A percentile compares a stretch with the other conserved stretches of the same genome.
Conservation (phyloP, 257 asterid genomes). For the Paulownia fortunei region DNA sequence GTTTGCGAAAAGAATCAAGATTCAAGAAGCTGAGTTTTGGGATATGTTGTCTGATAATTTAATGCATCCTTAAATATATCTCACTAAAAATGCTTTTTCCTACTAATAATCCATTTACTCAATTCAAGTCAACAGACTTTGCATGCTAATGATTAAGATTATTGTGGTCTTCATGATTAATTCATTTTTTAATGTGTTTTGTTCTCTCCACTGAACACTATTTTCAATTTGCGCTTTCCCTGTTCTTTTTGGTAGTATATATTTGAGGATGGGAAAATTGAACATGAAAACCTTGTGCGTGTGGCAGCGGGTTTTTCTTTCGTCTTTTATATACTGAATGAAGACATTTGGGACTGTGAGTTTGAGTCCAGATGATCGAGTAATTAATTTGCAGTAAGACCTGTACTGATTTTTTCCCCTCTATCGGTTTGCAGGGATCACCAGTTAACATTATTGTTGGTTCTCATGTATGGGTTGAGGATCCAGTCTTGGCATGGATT, state of each 20-base stretch:
- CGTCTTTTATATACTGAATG: not conserved
- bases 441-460: constrained; percentile 84
- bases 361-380: constrained; percentile 8
- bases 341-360: not conserved
- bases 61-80: not conserved
- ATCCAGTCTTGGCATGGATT: constrained; percentile 88
- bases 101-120: constrained; percentile 3
- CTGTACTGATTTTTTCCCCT: constrained; percentile 29
- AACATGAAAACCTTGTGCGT: not conserved
- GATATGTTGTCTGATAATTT: not conserved
- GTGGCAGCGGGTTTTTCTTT: not conserved
- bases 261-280: not conserved
- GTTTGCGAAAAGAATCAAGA: not conserved
- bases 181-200: not conserved
- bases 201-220: not conserved
- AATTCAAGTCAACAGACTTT: constrained; percentile 2
- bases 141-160: constrained; percentile 7
- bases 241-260: not conserved
- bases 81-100: not conserved
- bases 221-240: not conserved
- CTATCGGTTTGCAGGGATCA: constrained; percentile 71
- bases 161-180: not conserved
- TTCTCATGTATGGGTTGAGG: constrained; percentile 98
- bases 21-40: constrained; percentile 8
- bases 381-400: constrained; percentile 16